Percentiles rank a stretch among this genome's conserved stretches.
phyloP scores from a whole-genome alignment of 31 red algal species.

The Asparagopsis taxiformis region DNA sequence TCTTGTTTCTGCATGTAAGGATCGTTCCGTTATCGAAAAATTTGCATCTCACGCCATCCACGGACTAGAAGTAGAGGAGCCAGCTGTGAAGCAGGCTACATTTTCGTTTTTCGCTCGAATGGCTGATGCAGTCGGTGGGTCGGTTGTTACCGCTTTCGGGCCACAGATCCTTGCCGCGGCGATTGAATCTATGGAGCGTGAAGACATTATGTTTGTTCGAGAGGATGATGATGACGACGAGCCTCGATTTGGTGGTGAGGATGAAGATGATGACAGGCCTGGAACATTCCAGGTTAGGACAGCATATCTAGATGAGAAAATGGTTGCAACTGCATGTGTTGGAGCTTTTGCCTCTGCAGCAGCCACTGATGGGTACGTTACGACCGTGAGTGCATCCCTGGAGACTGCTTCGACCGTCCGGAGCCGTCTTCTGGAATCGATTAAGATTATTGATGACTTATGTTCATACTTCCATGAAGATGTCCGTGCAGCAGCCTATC shows the following conservation, averaged over 20 bases:
- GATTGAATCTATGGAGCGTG: conserved; percentile 11
- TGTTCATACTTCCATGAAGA: conserved; percentile 30
- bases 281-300: conserved; percentile 6
- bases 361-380: conserved; percentile 10
- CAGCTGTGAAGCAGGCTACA: conserved; percentile 12
- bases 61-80: conserved; percentile 29
- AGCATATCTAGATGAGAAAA: conserved; percentile 30
- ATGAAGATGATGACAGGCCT: conserved; percentile 20
- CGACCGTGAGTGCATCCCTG: background rate
- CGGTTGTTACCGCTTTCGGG: conserved; percentile 21
- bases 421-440: background rate
- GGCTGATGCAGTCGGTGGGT: conserved; percentile 31
- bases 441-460: conserved; percentile 5
- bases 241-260: background rate
- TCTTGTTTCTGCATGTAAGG: conserved; percentile 18
- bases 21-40: conserved; percentile 1
- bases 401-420: conserved; percentile 2
- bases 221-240: conserved; percentile 13
- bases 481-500: conserved; percentile 13
- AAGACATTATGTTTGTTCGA: conserved; percentile 2
- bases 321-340: conserved; percentile 1
- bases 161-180: background rate
- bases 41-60: conserved; percentile 11
- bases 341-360: conserved; percentile 27
- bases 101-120: conserved; percentile 35